phyloP scores from a whole-genome alignment of 2,329 filamentous ascomycete species.

The Trichoderma simmonsii region DNA sequence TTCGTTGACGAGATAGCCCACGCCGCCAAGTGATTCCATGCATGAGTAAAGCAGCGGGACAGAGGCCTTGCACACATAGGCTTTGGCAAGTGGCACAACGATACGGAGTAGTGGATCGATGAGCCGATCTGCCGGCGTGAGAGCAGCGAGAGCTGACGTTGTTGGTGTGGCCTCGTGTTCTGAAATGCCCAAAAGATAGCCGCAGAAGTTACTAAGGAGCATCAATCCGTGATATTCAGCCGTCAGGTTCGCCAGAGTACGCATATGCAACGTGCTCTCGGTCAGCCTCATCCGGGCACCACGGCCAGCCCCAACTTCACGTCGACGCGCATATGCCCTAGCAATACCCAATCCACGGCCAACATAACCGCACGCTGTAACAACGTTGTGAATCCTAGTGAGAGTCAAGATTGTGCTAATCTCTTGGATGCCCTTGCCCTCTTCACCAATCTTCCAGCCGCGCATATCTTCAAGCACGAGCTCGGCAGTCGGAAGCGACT shows the following conservation, averaged over 20 bases:
- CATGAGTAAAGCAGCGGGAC: slow-evolving; percentile 52
- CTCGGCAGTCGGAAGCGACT: slow-evolving; percentile 68
- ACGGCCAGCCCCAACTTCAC: slow-evolving; percentile 47
- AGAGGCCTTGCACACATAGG: slow-evolving; percentile 50
- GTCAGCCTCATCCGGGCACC: slow-evolving; percentile 46
- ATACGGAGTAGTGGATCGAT: slow-evolving; percentile 50
- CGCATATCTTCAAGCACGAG: slow-evolving; percentile 62
- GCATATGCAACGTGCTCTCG: slow-evolving; percentile 55
- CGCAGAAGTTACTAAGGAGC: slow-evolving; percentile 53
- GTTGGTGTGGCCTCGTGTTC: slow-evolving; percentile 39
- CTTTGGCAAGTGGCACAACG: slow-evolving; percentile 59
- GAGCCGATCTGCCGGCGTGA: slow-evolving; percentile 36
- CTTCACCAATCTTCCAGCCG: slow-evolving; percentile 62
- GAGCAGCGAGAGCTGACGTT: slow-evolving; percentile 25
- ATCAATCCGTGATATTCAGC: slow-evolving; percentile 55
- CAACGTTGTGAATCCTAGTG: slow-evolving; percentile 57
- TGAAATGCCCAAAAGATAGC: slow-evolving; percentile 52
- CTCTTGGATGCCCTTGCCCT: slow-evolving; percentile 65
- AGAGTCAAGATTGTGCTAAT: slow-evolving; percentile 68
- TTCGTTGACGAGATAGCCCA: slow-evolving; percentile 63
- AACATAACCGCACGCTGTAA: slow-evolving; percentile 50
- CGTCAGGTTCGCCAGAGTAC: slow-evolving; percentile 54
- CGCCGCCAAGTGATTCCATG: slow-evolving; percentile 64
- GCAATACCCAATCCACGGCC: slow-evolving; percentile 56
- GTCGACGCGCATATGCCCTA: slow-evolving; percentile 55